Conservation (phyloP, 148 eudicot species). For the Dianthus caryophyllus region DNA sequence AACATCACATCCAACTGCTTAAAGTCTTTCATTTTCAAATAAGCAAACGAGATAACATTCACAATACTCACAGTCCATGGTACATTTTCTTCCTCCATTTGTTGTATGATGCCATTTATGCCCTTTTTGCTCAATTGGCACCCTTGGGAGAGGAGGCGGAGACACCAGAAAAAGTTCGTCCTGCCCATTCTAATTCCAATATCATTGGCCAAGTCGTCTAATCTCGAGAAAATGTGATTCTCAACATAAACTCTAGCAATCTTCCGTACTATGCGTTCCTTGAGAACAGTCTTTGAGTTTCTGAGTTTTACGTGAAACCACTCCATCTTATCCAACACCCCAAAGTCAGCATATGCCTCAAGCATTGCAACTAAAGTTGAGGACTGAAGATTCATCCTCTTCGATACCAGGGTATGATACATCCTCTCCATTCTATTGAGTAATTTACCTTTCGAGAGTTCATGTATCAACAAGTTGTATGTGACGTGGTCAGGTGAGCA, state of each 20-base stretch:
- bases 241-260: slow-evolving; percentile 37
- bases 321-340: slow-evolving; percentile 42
- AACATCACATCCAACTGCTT: slow-evolving; percentile 25
- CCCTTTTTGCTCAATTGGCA: slow-evolving; percentile 35
- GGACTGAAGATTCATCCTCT: slow-evolving; percentile 31
- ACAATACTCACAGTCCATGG: slow-evolving; percentile 35
- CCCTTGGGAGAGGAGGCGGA: slow-evolving; percentile 31
- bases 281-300: slow-evolving; percentile 23
- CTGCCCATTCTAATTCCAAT: slow-evolving; percentile 30
- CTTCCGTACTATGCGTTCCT: slow-evolving; percentile 34
- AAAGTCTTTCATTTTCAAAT: slow-evolving; percentile 34
- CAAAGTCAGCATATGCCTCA: slow-evolving; percentile 40
- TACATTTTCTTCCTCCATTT: slow-evolving; percentile 29
- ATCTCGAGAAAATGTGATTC: slow-evolving; percentile 37
- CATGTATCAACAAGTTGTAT: slow-evolving; percentile 36
- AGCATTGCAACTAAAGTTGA: slow-evolving; percentile 41
- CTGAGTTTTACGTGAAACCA: slow-evolving; percentile 23
- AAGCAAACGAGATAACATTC: slow-evolving; percentile 28
- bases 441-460: slow-evolving; percentile 34
- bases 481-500: slow-evolving; percentile 36
- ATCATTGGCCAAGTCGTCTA: slow-evolving; percentile 35
- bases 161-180: slow-evolving; percentile 34
- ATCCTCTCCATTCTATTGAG: slow-evolving; percentile 39
- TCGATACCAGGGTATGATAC: slow-evolving; percentile 27
- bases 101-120: slow-evolving; percentile 28